Conservation (phyloP, 176 grass and related monocot genomes). For the Carex cristatella region DNA sequence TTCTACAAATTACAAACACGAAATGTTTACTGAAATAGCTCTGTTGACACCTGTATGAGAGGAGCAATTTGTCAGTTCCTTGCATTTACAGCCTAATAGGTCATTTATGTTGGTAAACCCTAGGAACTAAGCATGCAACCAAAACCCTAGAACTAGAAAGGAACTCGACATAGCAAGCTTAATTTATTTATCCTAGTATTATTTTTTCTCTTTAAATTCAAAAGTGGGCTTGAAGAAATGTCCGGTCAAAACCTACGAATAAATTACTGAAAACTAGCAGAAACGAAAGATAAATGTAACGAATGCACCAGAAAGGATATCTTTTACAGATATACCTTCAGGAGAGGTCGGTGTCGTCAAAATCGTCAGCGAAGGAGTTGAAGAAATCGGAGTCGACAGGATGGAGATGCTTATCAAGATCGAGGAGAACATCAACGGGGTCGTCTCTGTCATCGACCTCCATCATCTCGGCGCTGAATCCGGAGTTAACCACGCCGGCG, state of each 20-base stretch:
- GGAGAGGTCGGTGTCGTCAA: constrained; percentile 23
- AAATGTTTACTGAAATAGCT: not conserved
- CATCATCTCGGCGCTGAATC: constrained; percentile 18
- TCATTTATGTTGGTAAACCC: too few relatives aligned
- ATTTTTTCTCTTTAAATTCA: not conserved
- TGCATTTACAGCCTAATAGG: too few relatives aligned
- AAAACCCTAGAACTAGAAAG: not conserved
- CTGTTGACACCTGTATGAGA: too few relatives aligned
- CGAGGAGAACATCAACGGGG: not conserved
- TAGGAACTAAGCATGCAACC: not conserved
- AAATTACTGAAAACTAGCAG: not conserved
- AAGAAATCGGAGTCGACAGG: constrained; percentile 23
- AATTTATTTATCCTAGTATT: not conserved
- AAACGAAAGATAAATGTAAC: not conserved
- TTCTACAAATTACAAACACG: not conserved
- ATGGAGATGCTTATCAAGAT: constrained; percentile 16
- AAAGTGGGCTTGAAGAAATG: too few relatives aligned
- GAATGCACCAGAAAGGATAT: not conserved
- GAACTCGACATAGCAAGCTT: not conserved
- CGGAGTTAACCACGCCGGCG: not conserved
- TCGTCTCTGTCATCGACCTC: constrained; percentile 22
- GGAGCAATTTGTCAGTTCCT: too few relatives aligned
- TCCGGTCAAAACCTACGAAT: not conserved
- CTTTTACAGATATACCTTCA: not conserved
- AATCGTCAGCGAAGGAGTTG: constrained; percentile 23